These are phyloP conservation scores for Fagopyrum tataricum DNA, from an alignment of 148 eudicot species.

Conservation along the genomic window DNA sequence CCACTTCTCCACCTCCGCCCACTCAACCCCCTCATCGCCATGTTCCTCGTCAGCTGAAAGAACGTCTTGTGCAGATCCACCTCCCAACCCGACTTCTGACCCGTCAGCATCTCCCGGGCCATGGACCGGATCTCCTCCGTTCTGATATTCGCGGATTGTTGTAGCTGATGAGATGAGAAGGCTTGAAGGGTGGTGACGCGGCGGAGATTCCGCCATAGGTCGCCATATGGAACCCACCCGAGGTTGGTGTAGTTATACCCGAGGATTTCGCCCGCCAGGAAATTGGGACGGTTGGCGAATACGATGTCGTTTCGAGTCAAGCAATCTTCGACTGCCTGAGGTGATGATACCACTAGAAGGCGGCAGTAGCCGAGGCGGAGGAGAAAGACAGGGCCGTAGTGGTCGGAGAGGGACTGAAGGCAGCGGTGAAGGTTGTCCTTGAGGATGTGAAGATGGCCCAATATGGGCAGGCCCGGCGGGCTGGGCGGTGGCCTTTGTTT, in stretches of 20 bases:
- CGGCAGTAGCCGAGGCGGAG: constrained; percentile 19
- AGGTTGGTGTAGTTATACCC: constrained; percentile 17
- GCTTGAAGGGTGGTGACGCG: constrained; percentile 26
- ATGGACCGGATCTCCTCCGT: constrained; percentile 21
- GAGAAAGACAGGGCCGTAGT: constrained; percentile 19
- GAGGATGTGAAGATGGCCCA: constrained; percentile 39
- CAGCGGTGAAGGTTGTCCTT: constrained; percentile 24
- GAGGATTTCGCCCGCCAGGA: constrained; percentile 20
- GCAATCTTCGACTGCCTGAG: constrained; percentile 26
- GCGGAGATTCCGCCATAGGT: constrained; percentile 31
- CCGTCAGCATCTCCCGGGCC: not conserved
- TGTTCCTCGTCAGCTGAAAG: constrained; percentile 24
- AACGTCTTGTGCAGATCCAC: constrained; percentile 25
- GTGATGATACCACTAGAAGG: constrained; percentile 19
- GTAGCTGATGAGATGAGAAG: constrained; percentile 24
- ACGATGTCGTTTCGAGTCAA: constrained; percentile 21
- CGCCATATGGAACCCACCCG: constrained; percentile 26
- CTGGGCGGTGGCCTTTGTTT: constrained; percentile 22
- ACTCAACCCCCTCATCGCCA: constrained; percentile 32
- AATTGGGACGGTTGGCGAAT: constrained; percentile 27
- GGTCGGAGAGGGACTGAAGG: constrained; percentile 15
- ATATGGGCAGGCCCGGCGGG: constrained; percentile 24
- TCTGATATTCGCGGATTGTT: constrained; percentile 18
- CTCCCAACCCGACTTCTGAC: not conserved
- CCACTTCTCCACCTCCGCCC: constrained; percentile 23